These are phyloP conservation scores for Raddia distichophylla DNA, from an alignment of 176 grass and related monocot species.

Conservation along the genomic window DNA sequence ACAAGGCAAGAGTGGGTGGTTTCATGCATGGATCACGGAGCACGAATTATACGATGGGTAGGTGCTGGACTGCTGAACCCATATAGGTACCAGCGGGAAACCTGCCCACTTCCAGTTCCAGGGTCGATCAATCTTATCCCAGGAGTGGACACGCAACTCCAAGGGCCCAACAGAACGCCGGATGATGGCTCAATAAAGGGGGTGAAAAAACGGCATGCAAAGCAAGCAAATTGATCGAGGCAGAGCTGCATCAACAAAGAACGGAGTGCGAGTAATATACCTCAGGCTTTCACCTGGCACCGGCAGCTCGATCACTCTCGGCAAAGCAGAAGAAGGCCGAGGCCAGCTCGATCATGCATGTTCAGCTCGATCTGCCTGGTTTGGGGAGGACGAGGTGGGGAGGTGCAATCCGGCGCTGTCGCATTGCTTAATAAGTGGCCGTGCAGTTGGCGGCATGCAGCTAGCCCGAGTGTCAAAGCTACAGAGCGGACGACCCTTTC, in stretches of 20 bases:
- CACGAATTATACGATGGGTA: too few relatives aligned
- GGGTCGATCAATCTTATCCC: neutral
- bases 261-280: neutral
- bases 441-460: neutral
- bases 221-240: neutral
- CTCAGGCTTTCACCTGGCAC: neutral
- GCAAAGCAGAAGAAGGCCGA: neutral
- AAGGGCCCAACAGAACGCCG: neutral
- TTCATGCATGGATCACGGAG: too few relatives aligned
- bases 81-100: neutral
- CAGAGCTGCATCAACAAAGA: neutral
- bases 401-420: neutral
- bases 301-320: neutral
- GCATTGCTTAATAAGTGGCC: neutral
- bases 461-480: neutral
- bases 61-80: too few relatives aligned
- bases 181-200: neutral
- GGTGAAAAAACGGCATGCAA: neutral
- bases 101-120: neutral
- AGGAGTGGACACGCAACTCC: neutral
- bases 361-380: neutral
- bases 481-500: constrained; percentile 37
- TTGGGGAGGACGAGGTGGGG: constrained; percentile 5
- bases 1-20: too few relatives aligned
- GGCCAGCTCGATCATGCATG: neutral